A percentile compares a stretch with the other conserved stretches of the same genome.
These are phyloP conservation scores for Seiridium unicorne DNA, from an alignment of 2,329 filamentous ascomycete species.

Conservation along the genomic window DNA sequence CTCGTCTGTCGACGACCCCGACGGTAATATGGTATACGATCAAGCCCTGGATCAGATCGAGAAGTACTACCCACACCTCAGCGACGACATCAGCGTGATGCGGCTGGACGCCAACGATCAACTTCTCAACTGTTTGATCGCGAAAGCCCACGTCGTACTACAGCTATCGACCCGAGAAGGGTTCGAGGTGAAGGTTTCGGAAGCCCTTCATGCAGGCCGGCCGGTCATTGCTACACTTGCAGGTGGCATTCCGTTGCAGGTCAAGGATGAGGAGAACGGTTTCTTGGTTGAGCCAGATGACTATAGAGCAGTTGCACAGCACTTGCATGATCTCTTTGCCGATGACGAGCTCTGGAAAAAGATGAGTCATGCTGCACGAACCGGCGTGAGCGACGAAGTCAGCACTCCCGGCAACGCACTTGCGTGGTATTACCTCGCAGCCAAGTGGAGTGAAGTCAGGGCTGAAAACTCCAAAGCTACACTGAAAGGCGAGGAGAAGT, in stretches of 20 bases:
- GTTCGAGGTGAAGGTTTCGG: constrained; percentile 84
- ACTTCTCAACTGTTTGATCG: constrained; percentile 73
- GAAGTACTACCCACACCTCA: constrained; percentile 58
- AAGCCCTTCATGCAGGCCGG: constrained; percentile 76
- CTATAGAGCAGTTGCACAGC: constrained; percentile 64
- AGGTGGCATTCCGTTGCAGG: constrained; percentile 79
- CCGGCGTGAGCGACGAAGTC: constrained; percentile 76
- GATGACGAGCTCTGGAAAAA: constrained; percentile 61
- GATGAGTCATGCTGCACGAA: constrained; percentile 64
- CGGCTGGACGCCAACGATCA: constrained; percentile 77
- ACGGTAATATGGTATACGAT: constrained; percentile 71
- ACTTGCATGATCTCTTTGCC: constrained; percentile 65
- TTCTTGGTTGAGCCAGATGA: constrained; percentile 74
- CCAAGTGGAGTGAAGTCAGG: constrained; percentile 56
- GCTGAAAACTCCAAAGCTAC: constrained; percentile 26
- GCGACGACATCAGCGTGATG: constrained; percentile 69
- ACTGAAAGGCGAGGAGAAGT: constrained; percentile 58
- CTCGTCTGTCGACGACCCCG: constrained; percentile 78
- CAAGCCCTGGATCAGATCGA: constrained; percentile 68
- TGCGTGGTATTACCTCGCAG: constrained; percentile 75
- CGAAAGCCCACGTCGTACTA: constrained; percentile 69
- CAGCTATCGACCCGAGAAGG: constrained; percentile 81
- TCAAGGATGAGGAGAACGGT: constrained; percentile 69
- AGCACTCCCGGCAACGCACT: constrained; percentile 78
- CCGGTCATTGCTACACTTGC: constrained; percentile 74